Evolutionary conservation across 805 yeast genomes (phyloP).

Genomic region (Candida stauntonica): DNA sequence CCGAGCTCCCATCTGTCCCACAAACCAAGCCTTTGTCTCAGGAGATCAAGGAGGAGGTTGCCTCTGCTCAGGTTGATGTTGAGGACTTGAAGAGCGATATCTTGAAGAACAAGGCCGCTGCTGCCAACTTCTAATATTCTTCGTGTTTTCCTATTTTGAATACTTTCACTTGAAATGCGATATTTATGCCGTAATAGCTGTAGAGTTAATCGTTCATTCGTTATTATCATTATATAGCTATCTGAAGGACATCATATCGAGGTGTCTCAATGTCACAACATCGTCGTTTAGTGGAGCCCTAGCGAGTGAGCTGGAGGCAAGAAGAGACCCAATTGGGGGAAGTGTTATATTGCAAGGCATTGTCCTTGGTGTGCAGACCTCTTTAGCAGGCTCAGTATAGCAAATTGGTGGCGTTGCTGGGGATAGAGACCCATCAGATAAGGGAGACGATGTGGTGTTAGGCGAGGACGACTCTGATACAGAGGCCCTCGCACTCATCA

Average conservation of each 20-base stretch:
- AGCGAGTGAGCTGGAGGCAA: too few species aligned
- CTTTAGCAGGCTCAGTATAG: background rate
- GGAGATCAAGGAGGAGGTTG: constrained; percentile 15
- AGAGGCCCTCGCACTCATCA: too few species aligned
- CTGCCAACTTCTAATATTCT: constrained; percentile 16
- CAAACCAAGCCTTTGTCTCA: constrained; percentile 22
- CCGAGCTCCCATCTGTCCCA: constrained; percentile 35
- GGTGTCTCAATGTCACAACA: constrained; percentile 10
- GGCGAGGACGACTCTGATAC: too few species aligned
- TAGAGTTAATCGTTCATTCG: too few species aligned
- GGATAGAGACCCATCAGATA: constrained; percentile 5
- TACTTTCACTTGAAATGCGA: background rate
- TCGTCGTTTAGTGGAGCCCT: too few species aligned
- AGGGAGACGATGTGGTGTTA: constrained; percentile 9
- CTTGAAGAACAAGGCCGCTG: constrained; percentile 28
- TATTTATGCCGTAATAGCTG: too few species aligned
- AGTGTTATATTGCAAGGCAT: too few species aligned
- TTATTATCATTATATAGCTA: background rate
- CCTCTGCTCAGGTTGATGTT: constrained; percentile 20
- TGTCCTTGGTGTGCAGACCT: background rate
- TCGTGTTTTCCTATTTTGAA: background rate
- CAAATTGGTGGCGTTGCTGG: constrained; percentile 4
- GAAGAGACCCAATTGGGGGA: too few species aligned
- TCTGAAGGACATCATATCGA: constrained; percentile 15
- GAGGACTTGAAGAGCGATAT: constrained; percentile 32